Evolutionary conservation across 2,329 filamentous ascomycete species (phyloP).

Genomic region (Colletotrichum graminicola): DNA sequence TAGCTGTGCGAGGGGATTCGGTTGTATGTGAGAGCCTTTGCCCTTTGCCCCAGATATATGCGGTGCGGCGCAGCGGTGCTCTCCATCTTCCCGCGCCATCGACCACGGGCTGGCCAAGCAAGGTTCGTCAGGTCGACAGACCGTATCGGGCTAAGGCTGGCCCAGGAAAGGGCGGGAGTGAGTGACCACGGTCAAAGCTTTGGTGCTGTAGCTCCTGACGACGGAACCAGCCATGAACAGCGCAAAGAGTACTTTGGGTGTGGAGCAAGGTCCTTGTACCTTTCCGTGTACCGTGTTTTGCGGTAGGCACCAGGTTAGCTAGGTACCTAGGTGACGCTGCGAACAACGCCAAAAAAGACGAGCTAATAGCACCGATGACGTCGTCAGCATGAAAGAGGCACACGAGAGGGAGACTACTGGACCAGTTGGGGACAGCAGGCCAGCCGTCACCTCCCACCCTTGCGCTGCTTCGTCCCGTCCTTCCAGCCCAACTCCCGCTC

Average conservation of each 20-base stretch:
- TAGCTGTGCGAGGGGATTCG: slow-evolving; percentile 32
- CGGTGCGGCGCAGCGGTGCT: not conserved
- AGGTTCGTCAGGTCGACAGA: not conserved
- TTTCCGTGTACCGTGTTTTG: slow-evolving; percentile 11
- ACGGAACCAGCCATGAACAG: slow-evolving; percentile 8
- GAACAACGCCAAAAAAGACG: slow-evolving; percentile 37
- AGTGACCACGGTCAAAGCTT: slow-evolving; percentile 25
- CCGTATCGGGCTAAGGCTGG: not conserved
- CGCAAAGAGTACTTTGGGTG: slow-evolving; percentile 19
- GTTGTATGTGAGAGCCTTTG: slow-evolving; percentile 1
- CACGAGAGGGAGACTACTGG: slow-evolving; percentile 13
- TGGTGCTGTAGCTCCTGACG: slow-evolving; percentile 27
- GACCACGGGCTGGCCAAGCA: slow-evolving; percentile 5
- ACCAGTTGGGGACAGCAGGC: not conserved
- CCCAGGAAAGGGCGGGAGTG: slow-evolving; percentile 1
- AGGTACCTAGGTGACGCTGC: slow-evolving; percentile 29
- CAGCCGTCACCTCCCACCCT: slow-evolving; percentile 15
- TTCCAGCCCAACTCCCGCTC: slow-evolving; percentile 12
- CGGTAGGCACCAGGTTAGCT: slow-evolving; percentile 30
- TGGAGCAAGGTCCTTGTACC: slow-evolving; percentile 12
- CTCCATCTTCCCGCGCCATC: not conserved
- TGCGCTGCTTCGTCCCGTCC: slow-evolving; percentile 11
- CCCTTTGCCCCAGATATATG: not conserved
- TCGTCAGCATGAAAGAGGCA: slow-evolving; percentile 42
- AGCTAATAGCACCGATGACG: slow-evolving; percentile 42